Conservation (phyloP, 306 rosid species). For the Acacia melanoxylon region DNA sequence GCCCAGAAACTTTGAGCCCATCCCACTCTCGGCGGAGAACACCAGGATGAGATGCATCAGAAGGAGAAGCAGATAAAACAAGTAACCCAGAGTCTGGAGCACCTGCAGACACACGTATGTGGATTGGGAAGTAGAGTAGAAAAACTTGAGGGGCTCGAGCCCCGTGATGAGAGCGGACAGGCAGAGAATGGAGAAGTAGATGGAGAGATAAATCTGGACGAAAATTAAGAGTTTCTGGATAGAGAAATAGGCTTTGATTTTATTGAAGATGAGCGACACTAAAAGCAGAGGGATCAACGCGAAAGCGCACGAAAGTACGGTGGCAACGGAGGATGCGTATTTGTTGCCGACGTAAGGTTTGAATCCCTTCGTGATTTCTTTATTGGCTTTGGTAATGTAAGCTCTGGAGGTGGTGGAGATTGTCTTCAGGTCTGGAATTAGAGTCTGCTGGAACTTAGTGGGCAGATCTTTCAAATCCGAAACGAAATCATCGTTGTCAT, state of each 20-base stretch:
- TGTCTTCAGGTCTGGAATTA: conserved; percentile 79
- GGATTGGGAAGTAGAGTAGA: conserved; percentile 84
- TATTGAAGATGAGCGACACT: conserved; percentile 73
- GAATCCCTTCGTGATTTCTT: conserved; percentile 69
- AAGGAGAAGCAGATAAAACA: conserved; percentile 63
- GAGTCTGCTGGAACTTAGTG: conserved; percentile 54
- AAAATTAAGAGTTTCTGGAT: conserved; percentile 80
- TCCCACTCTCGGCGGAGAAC: conserved; percentile 67
- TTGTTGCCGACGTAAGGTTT: conserved; percentile 88
- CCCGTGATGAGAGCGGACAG: conserved; percentile 66
- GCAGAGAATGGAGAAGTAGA: conserved; percentile 82
- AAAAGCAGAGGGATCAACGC: conserved; percentile 67
- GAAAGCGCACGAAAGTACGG: conserved; percentile 59
- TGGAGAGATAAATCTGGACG: conserved; percentile 82
- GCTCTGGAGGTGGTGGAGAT: conserved; percentile 76
- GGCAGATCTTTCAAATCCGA: conserved; percentile 75
- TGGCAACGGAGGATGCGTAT: conserved; percentile 78
- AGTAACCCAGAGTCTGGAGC: conserved; percentile 81
- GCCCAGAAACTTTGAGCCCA: conserved; percentile 67
- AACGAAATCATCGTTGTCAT: conserved; percentile 56
- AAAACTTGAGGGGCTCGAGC: conserved; percentile 81
- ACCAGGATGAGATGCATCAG: conserved; percentile 79
- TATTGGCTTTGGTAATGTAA: conserved; percentile 70
- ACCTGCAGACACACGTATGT: conserved; percentile 72
- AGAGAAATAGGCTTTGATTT: conserved; percentile 85